These are phyloP conservation scores for Davidsoniella virescens DNA, from an alignment of 2,329 filamentous ascomycete genomes.

Conservation along the genomic window DNA sequence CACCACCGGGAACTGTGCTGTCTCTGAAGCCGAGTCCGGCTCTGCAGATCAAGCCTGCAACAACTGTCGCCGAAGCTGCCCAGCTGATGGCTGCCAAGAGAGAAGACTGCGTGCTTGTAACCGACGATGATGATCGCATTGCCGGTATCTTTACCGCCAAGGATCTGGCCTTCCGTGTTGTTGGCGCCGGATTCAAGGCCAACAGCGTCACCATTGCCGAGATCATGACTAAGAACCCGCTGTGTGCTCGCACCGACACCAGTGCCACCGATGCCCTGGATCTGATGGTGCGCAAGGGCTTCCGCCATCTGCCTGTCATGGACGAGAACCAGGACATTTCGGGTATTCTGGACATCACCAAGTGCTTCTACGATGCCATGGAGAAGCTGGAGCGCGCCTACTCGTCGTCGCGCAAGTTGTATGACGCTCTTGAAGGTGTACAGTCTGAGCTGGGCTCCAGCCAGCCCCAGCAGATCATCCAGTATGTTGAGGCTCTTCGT, in stretches of 20 bases:
- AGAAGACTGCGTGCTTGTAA: conserved; percentile 94
- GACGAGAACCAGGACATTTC: conserved; percentile 99
- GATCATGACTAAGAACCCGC: conserved; percentile 99
- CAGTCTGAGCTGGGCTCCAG: conserved; percentile 91
- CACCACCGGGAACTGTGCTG: conserved; percentile 87
- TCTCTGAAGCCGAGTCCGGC: conserved; percentile 89
- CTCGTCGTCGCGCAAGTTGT: conserved; percentile 91
- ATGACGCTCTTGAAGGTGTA: conserved; percentile 92
- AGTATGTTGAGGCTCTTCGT: conserved; percentile 91
- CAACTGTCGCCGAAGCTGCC: conserved; percentile 86
- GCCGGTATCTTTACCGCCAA: conserved; percentile 98
- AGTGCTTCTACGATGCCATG: conserved; percentile 99
- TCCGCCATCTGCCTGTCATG: conserved; percentile 96
- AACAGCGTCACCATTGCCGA: conserved; percentile 84
- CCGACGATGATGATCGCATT: conserved; percentile 94
- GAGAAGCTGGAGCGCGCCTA: conserved; percentile 97
- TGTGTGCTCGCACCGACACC: conserved; percentile 93
- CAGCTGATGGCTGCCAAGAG: conserved; percentile 98
- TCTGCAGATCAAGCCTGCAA: conserved; percentile 90
- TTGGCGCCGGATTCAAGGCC: conserved; percentile 78
- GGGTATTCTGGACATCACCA: conserved; percentile 94
- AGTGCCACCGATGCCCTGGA: conserved; percentile 95
- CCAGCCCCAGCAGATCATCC: conserved; percentile 96
- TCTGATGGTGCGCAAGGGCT: conserved; percentile 95
- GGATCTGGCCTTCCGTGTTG: conserved; percentile 92